Conservation (phyloP, 345 rosid species). For the Viola odorata region DNA sequence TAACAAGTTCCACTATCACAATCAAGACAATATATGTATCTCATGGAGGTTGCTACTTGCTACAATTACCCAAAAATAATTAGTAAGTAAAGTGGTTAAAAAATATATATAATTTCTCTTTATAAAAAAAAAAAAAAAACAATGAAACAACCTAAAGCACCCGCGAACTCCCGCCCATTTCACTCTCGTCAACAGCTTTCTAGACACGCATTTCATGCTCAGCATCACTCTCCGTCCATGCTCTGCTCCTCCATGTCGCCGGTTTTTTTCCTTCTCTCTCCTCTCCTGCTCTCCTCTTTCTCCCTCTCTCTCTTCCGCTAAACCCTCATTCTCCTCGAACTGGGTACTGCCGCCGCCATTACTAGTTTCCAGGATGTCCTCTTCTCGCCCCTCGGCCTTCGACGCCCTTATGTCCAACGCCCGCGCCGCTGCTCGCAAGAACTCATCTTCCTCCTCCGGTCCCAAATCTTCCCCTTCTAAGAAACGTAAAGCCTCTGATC, state of each 20-base stretch:
- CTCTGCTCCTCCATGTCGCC: neutral
- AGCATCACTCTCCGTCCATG: constrained; percentile 36
- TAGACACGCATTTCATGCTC: neutral
- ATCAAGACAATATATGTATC: too few species aligned
- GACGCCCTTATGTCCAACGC: constrained; percentile 82
- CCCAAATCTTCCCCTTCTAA: constrained; percentile 34
- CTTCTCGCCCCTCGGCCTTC: constrained; percentile 71
- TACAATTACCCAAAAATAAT: neutral
- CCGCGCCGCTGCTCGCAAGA: constrained; percentile 55
- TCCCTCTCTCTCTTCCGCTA: constrained; percentile 4
- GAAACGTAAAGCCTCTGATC: constrained; percentile 36
- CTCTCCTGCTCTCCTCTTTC: constrained; percentile 12
- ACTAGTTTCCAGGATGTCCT: constrained; percentile 6
- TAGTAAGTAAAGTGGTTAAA: neutral
- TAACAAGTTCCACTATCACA: too few species aligned
- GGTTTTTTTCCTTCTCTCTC: constrained; percentile 3
- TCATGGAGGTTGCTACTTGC: neutral
- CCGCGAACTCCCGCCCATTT: constrained; percentile 1
- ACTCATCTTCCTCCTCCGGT: constrained; percentile 27
- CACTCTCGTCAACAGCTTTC: neutral
- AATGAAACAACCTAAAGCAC: neutral
- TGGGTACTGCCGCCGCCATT: constrained; percentile 7
- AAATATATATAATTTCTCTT: neutral
- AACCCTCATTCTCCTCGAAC: constrained; percentile 10
- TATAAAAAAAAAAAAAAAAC: neutral